phyloP scores from a whole-genome alignment of 305 asterid species.

The Vinca major region DNA sequence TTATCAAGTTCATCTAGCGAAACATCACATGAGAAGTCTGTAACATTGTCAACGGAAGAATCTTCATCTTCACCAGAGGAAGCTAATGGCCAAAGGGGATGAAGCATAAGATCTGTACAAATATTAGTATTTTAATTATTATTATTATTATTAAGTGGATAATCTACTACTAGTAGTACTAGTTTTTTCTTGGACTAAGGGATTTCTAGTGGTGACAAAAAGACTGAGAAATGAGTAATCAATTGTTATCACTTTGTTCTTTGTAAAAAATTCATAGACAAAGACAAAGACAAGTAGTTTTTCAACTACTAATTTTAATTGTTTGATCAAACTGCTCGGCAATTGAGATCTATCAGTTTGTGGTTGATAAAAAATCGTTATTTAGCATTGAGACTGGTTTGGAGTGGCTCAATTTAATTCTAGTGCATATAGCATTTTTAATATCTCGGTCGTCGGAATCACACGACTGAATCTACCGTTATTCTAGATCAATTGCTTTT shows the following conservation, averaged over 20 bases:
- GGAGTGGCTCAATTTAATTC: no score
- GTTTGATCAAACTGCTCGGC: no score
- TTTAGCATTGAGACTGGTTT: no score
- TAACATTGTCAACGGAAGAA: conserved; percentile 17
- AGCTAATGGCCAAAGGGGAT: conserved; percentile 22
- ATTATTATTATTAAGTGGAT: no score
- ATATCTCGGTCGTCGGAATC: no score
- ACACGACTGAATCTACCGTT: no score
- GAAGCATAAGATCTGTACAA: not conserved
- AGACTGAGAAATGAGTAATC: conserved; percentile 37
- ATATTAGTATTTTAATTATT: not conserved
- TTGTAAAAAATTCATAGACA: conserved; percentile 11
- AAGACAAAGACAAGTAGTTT: not conserved
- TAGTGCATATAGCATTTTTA: no score
- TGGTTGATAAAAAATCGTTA: no score
- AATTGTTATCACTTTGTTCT: conserved; percentile 25
- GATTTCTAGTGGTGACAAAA: not conserved
- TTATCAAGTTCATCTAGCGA: conserved; percentile 60
- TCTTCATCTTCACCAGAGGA: conserved; percentile 25
- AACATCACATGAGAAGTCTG: conserved; percentile 45
- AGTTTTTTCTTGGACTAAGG: not conserved
- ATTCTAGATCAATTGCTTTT: no score
- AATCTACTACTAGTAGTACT: not conserved
- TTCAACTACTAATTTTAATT: no score
- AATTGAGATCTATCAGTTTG: no score